A percentile compares a stretch with the other conserved stretches of the same genome.
These are phyloP conservation scores for Hypoxylon rickii DNA, from an alignment of 495 filamentous ascomycete species.

Conservation along the genomic window DNA sequence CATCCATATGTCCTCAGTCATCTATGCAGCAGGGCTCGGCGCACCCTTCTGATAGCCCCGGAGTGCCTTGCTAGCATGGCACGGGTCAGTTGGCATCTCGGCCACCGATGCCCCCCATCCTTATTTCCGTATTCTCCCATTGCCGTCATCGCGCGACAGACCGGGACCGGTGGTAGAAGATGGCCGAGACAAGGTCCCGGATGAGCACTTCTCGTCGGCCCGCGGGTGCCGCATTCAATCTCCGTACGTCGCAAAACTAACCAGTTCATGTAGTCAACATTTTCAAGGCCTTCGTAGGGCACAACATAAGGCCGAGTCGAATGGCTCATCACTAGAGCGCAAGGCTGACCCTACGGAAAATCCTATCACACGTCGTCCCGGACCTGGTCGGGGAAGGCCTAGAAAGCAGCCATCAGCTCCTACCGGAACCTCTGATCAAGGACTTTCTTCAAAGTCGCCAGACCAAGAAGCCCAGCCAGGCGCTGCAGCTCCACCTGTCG, in stretches of 20 bases:
- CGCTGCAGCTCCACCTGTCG: conserved; percentile 14
- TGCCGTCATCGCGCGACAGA: neutral
- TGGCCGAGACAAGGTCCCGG: neutral
- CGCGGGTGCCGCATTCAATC: too few relatives aligned
- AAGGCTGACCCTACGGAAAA: conserved; percentile 50
- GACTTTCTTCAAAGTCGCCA: neutral
- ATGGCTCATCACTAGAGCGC: conserved; percentile 34
- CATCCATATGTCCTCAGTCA: too few relatives aligned
- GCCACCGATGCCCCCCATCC: neutral
- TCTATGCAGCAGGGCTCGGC: too few relatives aligned
- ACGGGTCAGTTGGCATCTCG: neutral
- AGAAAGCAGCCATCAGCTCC: conserved; percentile 41
- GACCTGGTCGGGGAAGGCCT: conserved; percentile 53
- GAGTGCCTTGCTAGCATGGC: conserved; percentile 1
- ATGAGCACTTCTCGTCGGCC: too few relatives aligned
- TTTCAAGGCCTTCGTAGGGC: conserved; percentile 56
- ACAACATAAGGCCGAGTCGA: conserved; percentile 50
- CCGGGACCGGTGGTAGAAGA: neutral
- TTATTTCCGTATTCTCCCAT: neutral
- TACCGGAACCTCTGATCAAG: conserved; percentile 4
- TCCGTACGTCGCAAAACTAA: conserved; percentile 29
- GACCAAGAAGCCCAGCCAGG: conserved; percentile 17
- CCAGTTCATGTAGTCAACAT: conserved; percentile 47
- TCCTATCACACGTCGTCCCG: conserved; percentile 55
- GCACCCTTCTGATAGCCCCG: conserved; percentile 2